Evolutionary conservation across 2,329 filamentous ascomycete genomes (phyloP).

Genomic region (Phaeophleospora eucalypticola): DNA sequence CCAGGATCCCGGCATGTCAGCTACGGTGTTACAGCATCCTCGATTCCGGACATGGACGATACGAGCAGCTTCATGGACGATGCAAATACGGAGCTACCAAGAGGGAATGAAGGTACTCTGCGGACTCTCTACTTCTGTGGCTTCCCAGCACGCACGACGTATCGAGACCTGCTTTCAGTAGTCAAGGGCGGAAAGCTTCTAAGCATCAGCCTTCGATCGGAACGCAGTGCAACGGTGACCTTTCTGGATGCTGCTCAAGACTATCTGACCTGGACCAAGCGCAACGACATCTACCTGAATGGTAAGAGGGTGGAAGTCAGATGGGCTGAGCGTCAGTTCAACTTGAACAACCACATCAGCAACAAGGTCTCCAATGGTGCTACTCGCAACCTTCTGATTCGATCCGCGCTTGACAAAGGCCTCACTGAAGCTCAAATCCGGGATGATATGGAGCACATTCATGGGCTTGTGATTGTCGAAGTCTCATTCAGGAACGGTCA

Average conservation of each 20-base stretch:
- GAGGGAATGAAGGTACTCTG: conserved; percentile 6
- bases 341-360: conserved; percentile 58
- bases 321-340: conserved; percentile 70
- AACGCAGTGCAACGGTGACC: conserved; percentile 62
- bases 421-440: conserved; percentile 63
- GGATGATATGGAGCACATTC: conserved; percentile 75
- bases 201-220: conserved; percentile 62
- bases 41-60: conserved; percentile 21
- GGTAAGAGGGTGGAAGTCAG: conserved; percentile 63
- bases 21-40: conserved; percentile 17
- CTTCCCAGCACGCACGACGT: conserved; percentile 58
- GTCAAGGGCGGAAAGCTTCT: conserved; percentile 68
- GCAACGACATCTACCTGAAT: conserved; percentile 64
- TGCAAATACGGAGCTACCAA: conserved; percentile 3
- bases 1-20: conserved; percentile 18
- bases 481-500: conserved; percentile 57
- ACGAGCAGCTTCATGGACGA: conserved; percentile 19
- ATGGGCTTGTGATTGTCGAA: conserved; percentile 68
- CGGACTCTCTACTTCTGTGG: conserved; percentile 61
- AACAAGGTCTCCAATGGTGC: conserved; percentile 63
- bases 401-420: conserved; percentile 46
- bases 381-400: conserved; percentile 69
- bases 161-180: conserved; percentile 60
- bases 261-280: conserved; percentile 62
- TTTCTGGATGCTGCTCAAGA: conserved; percentile 62